Conservation (phyloP, 176 grass and related monocot genomes). For the Hyparrhenia diplandra region DNA sequence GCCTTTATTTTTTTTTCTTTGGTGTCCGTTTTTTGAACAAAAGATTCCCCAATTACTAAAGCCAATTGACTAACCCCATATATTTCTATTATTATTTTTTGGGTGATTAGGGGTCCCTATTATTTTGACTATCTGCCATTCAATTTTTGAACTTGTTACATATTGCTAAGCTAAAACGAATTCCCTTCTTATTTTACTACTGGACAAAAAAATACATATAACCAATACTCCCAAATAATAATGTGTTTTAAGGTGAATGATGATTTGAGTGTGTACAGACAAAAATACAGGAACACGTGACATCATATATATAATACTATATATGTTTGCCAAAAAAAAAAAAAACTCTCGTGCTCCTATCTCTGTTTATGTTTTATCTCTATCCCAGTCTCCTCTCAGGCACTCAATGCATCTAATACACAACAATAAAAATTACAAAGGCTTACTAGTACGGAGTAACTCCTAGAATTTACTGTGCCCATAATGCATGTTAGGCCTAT, state of each 20-base stretch:
- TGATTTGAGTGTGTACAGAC: neutral
- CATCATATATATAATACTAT: no score
- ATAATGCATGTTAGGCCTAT: neutral
- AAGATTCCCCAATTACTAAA: no score
- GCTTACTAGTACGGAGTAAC: conserved; percentile 11
- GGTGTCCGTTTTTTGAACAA: no score
- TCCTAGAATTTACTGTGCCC: neutral
- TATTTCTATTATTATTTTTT: no score
- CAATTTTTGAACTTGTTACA: neutral
- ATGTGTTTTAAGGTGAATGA: neutral
- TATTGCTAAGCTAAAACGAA: neutral
- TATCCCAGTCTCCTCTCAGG: neutral
- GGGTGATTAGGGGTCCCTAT: no score
- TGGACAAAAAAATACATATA: neutral
- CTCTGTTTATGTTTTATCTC: neutral
- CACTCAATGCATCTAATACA: neutral
- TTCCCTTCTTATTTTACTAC: neutral
- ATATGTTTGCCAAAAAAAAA: neutral
- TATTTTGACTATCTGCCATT: no score
- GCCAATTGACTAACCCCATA: no score
- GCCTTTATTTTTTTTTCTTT: no score
- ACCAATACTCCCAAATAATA: neutral
- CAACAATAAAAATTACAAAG: neutral
- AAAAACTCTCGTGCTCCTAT: neutral
- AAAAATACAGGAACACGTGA: neutral